Base-by-base conservation (phyloP, 371 early-diverging fungal species). In the Conidiobolus incongruus region DNA sequence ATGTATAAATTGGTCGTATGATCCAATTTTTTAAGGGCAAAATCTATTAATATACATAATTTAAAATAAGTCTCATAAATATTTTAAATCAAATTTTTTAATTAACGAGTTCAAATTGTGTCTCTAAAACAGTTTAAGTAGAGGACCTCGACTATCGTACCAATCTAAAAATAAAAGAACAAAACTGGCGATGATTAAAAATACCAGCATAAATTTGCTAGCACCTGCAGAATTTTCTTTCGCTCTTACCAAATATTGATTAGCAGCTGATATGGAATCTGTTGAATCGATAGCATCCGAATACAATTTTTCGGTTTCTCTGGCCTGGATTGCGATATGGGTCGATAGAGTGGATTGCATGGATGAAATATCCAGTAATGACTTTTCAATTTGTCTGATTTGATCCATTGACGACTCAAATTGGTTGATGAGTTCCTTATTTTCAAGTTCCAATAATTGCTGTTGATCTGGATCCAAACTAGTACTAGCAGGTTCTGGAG, bases 101-200 rank as follows among this genome's bases (percentile, higher is more conserved):
- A n/a, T n/a, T n/a, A n/a, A n/a, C n/a, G n/a, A n/a, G n/a, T n/a
- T n/a, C n/a, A n/a, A n/a, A n/a, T n/a, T n/a, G n/a, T n/a, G n/a
- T n/a, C n/a, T n/a, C n/a, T n/a, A n/a, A n/a, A n/a, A n/a, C n/a
- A n/a, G n/a, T n/a, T n/a, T n/a, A n/a, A n/a, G n/a, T n/a, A n/a
- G n/a, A n/a, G n/a, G n/a, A n/a, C n/a, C n/a, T n/a, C n/a, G n/a
- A n/a, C n/a, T n/a, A 35, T 73, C 70, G 52, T 71, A 77, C 78
- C 78, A 77, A 52, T 77, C 78, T 40, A 77, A 55, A 43, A 77
- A 76, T 33, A 77, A 49, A 20, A 77, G 48, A 20, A 76, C 71
- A 47, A 72, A 50, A 44, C 74, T 69, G 4, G 72, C 68, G 17
- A 66, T 55, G 10, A 77, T 51, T 32, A 77, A 58, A 47, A 77